Conservation (phyloP, 129 eudicot species). For the Kitagawia praeruptora region DNA sequence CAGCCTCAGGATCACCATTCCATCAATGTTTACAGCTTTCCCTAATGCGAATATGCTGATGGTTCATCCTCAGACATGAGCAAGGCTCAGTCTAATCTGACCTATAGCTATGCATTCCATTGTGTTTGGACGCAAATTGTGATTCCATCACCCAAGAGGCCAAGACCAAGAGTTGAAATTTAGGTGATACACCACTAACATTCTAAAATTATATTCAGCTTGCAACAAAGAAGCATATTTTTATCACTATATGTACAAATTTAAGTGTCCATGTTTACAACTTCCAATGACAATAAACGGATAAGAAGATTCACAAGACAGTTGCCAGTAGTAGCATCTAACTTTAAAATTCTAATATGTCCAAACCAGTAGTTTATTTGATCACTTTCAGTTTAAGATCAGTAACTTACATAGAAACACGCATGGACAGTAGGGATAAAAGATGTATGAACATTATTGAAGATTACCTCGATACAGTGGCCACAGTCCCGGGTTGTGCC, state of each 20-base stretch:
- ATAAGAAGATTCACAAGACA: neutral
- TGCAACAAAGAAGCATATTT: neutral
- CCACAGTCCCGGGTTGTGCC: constrained; percentile 82
- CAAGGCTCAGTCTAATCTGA: neutral
- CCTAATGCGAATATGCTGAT: neutral
- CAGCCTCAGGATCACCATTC: neutral
- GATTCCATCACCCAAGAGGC: neutral
- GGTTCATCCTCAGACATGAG: neutral
- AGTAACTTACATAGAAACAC: neutral
- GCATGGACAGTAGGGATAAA: constrained; percentile 2
- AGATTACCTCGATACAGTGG: constrained; percentile 89
- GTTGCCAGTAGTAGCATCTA: neutral
- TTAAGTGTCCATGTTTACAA: neutral
- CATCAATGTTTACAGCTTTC: neutral
- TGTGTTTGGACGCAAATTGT: neutral
- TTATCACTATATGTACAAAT: neutral
- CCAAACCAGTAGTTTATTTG: neutral
- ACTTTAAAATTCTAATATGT: neutral
- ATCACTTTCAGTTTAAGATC: neutral
- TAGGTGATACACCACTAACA: neutral
- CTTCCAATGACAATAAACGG: neutral
- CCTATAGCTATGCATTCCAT: neutral
- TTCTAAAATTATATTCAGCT: neutral
- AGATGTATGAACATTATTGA: neutral
- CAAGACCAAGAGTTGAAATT: neutral